A percentile compares a stretch with the other conserved stretches of the same genome.
phyloP scores from a whole-genome alignment of 352 stramenopile species.

The Globisporangium heterothallicum region DNA sequence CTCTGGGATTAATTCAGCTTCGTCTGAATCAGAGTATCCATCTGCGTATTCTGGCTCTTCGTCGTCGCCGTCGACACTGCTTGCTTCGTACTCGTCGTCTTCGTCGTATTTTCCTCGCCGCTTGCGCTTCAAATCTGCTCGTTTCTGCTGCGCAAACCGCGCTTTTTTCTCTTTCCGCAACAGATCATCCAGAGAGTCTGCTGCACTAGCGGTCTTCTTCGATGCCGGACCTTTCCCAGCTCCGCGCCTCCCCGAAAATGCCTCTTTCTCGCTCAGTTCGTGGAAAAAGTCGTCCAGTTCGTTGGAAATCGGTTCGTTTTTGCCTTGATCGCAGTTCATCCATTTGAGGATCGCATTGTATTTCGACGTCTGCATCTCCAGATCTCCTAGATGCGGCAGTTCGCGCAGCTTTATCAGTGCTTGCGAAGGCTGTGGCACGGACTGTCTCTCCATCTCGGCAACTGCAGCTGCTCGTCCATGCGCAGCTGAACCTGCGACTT shows the following conservation, averaged over 20 bases:
- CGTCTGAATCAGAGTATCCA: conserved; percentile 30
- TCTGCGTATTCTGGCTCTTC: conserved; percentile 29
- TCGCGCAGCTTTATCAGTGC: conserved; percentile 36
- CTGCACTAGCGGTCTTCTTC: conserved; percentile 16
- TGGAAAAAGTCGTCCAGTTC: conserved; percentile 30
- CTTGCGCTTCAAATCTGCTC: conserved; percentile 15
- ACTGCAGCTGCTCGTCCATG: too few species aligned
- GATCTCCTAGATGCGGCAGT: conserved; percentile 28
- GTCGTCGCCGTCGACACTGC: conserved; percentile 3
- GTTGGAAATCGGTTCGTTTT: conserved; percentile 27
- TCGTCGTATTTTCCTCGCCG: conserved; percentile 10
- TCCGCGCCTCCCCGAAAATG: not conserved
- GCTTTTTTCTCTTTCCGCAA: conserved; percentile 24
- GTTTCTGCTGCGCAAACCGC: not conserved
- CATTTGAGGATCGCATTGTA: conserved; percentile 43
- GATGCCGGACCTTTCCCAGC: not conserved
- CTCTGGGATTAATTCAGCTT: conserved; percentile 28
- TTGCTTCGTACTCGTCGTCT: conserved; percentile 32
- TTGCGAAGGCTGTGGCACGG: conserved; percentile 5
- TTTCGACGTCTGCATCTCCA: conserved; percentile 36
- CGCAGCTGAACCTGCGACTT: not conserved
- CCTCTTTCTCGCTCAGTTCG: not conserved
- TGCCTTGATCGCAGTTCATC: conserved; percentile 43
- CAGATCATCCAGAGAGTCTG: conserved; percentile 43
- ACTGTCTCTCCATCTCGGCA: conserved; percentile 2